A percentile compares a stretch with the other conserved stretches of the same genome.
Evolutionary conservation across 768 basidiomycete species (phyloP).

Genomic region (Calocybe cyanea): DNA sequence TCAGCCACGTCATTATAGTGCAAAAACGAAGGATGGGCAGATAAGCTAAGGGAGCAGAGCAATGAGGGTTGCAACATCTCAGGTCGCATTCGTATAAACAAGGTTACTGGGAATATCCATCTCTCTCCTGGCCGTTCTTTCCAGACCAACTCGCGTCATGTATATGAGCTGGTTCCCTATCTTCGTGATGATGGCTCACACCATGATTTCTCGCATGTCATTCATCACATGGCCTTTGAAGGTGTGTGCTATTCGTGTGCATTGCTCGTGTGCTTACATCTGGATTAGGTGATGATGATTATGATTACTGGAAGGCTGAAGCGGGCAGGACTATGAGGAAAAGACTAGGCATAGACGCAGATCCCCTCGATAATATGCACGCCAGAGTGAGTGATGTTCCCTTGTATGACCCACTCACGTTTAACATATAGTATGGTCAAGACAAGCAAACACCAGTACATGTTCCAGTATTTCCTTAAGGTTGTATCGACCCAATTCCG

Average conservation of each 20-base stretch:
- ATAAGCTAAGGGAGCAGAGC: slow-evolving; percentile 88
- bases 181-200: slow-evolving; percentile 81
- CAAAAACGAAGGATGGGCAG: slow-evolving; percentile 89
- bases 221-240: slow-evolving; percentile 80
- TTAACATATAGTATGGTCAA: slow-evolving; percentile 21
- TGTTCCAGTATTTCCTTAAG: slow-evolving; percentile 99
- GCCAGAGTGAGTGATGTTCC: slow-evolving; percentile 42
- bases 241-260: slow-evolving; percentile 24
- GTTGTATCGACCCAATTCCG: slow-evolving; percentile 95
- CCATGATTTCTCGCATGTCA: slow-evolving; percentile 90
- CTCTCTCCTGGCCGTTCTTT: slow-evolving; percentile 95
- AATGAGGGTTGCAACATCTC: slow-evolving; percentile 93
- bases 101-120: slow-evolving; percentile 94
- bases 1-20: slow-evolving; percentile 52
- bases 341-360: slow-evolving; percentile 65
- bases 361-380: slow-evolving; percentile 72
- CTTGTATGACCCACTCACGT: neutral
- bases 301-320: slow-evolving; percentile 62
- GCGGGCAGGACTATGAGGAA: slow-evolving; percentile 61
- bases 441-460: slow-evolving; percentile 80
- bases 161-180: slow-evolving; percentile 92
- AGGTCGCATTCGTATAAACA: slow-evolving; percentile 92
- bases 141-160: slow-evolving; percentile 75
- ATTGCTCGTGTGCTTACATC: neutral
- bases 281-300: slow-evolving; percentile 68